Conservation (phyloP, 2,329 filamentous ascomycete species). For the Samsoniella hepiali region DNA sequence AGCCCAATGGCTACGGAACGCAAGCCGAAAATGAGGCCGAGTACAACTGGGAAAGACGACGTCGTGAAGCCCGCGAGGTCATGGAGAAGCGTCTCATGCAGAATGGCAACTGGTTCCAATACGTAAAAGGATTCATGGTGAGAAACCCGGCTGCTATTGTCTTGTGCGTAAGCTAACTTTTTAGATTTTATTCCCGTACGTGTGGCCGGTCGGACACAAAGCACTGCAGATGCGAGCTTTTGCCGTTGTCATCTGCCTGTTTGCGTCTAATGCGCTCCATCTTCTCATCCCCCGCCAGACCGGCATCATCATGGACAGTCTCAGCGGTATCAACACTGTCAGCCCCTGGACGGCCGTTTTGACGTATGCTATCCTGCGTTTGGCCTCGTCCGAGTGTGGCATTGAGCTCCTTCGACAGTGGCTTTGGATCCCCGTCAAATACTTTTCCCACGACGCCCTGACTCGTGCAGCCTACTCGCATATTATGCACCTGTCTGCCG, state of each 20-base stretch:
- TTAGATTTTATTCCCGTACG: conserved; percentile 70
- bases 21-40: conserved; percentile 43
- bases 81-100: conserved; percentile 68
- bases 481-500: conserved; percentile 57
- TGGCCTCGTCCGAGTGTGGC: conserved; percentile 54
- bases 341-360: conserved; percentile 52
- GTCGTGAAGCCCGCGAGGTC: conserved; percentile 53
- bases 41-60: conserved; percentile 51
- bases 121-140: conserved; percentile 68
- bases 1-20: conserved; percentile 25
- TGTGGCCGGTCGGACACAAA: conserved; percentile 69
- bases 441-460: conserved; percentile 53
- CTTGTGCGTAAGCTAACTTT: conserved; percentile 7
- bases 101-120: conserved; percentile 73
- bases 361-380: conserved; percentile 48
- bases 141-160: conserved; percentile 20
- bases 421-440: conserved; percentile 57
- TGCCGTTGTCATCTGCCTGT: conserved; percentile 64
- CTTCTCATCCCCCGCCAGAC: conserved; percentile 78
- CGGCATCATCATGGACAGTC: conserved; percentile 70
- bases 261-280: conserved; percentile 70
- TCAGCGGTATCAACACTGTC: conserved; percentile 49
- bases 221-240: conserved; percentile 65
- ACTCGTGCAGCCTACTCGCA: conserved; percentile 56
- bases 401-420: conserved; percentile 52